Evolutionary conservation across 306 rosid genomes (phyloP).

Genomic region (Clitoria ternatea): DNA sequence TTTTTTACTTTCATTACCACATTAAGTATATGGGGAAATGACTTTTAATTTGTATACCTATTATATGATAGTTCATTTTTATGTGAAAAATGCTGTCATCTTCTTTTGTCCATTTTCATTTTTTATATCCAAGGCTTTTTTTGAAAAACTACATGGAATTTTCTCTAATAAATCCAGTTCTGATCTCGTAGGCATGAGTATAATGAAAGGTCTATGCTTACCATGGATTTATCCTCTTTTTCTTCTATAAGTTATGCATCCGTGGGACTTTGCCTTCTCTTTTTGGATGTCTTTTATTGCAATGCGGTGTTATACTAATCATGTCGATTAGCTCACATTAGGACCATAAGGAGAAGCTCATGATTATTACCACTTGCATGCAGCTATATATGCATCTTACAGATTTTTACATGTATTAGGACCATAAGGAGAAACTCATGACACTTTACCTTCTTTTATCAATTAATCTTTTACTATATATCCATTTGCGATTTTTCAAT

Average conservation of each 20-base stretch:
- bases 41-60: neutral
- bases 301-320: neutral
- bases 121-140: neutral
- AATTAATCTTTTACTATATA: neutral
- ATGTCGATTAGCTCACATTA: neutral
- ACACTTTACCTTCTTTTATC: neutral
- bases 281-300: constrained; percentile 20
- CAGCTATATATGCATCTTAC: constrained; percentile 13
- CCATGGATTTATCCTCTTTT: neutral
- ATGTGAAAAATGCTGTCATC: neutral
- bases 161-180: neutral
- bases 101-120: constrained; percentile 1
- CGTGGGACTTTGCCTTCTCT: neutral
- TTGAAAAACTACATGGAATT: neutral
- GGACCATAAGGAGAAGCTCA: neutral
- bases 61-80: constrained; percentile 4
- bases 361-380: neutral
- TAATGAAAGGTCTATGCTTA: neutral
- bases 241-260: neutral
- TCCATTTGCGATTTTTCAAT: neutral
- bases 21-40: neutral
- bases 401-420: too few species aligned
- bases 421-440: too few species aligned
- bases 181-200: neutral
- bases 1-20: constrained; percentile 10